phyloP scores from a whole-genome alignment of 768 basidiomycete genomes.

The Leccinum subtestaceum region DNA sequence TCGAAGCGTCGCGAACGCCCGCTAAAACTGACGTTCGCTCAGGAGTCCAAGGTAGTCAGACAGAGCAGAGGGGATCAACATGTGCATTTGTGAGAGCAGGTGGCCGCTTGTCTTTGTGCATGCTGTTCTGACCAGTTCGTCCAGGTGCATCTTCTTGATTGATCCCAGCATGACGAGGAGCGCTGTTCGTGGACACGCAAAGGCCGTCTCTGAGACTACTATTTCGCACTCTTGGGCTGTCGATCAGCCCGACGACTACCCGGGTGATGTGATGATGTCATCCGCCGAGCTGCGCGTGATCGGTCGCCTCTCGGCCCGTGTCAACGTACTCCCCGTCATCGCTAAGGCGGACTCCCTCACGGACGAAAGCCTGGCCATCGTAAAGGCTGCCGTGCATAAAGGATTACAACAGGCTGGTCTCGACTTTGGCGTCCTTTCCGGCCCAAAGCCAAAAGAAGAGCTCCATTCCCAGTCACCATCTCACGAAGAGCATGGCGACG shows the following conservation, averaged over 20 bases:
- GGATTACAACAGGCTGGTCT: conserved; percentile 66
- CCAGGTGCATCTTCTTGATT: conserved; percentile 81
- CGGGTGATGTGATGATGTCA: conserved; percentile 60
- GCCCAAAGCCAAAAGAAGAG: conserved; percentile 31
- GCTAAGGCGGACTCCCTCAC: conserved; percentile 81
- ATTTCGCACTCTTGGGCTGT: conserved; percentile 49
- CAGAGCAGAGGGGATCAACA: conserved; percentile 88
- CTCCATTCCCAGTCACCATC: conserved; percentile 11
- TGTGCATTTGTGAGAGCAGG: conserved; percentile 69
- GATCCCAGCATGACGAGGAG: conserved; percentile 67
- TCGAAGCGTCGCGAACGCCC: background rate
- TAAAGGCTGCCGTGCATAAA: conserved; percentile 70
- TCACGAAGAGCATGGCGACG: conserved; percentile 15
- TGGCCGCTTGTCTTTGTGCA: background rate
- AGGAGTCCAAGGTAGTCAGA: conserved; percentile 89
- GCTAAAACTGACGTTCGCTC: conserved; percentile 2
- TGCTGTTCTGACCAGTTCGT: conserved; percentile 13
- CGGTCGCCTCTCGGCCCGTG: conserved; percentile 65
- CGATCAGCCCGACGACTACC: conserved; percentile 47
- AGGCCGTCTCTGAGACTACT: conserved; percentile 65
- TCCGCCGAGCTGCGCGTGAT: conserved; percentile 79
- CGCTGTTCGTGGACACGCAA: conserved; percentile 47
- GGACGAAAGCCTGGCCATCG: conserved; percentile 64
- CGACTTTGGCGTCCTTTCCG: conserved; percentile 74
- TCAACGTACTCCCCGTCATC: conserved; percentile 80